These are phyloP conservation scores for Taiwanofungus camphoratus DNA, from an alignment of 1,284 basidiomycete genomes.

Conservation along the genomic window DNA sequence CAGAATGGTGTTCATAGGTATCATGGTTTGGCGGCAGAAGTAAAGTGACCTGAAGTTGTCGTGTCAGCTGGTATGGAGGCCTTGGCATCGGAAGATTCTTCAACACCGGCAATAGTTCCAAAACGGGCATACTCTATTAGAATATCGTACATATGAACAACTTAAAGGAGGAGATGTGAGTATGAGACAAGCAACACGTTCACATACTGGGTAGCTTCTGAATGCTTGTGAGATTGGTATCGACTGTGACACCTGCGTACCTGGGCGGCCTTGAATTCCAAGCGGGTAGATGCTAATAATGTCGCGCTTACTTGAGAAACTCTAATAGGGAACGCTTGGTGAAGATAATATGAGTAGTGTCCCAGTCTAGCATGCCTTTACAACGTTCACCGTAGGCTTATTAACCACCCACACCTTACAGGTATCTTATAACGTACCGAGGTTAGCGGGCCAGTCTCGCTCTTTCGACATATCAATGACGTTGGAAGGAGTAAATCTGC, in stretches of 20 bases:
- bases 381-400: too few relatives aligned
- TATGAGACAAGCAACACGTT: not conserved
- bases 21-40: too few relatives aligned
- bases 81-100: constrained; percentile 5
- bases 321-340: constrained; percentile 68
- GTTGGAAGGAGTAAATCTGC: constrained; percentile 54
- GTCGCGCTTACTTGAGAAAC: constrained; percentile 56
- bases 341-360: constrained; percentile 62
- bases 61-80: not conserved
- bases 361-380: constrained; percentile 73
- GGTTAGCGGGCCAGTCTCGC: constrained; percentile 58
- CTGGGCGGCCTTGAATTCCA: constrained; percentile 28
- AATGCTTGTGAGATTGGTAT: constrained; percentile 66
- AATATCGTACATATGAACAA: not conserved
- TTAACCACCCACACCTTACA: too few relatives aligned
- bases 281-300: constrained; percentile 10
- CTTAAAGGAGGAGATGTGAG: not conserved
- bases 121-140: constrained; percentile 52
- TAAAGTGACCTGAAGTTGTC: not conserved
- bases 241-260: constrained; percentile 65
- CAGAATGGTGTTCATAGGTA: too few relatives aligned
- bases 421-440: too few relatives aligned
- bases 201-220: constrained; percentile 61
- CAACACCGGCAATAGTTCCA: constrained; percentile 30
- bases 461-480: constrained; percentile 56